Evolutionary conservation across 345 rosid species (phyloP).

Genomic region (Pistacia atlantica): DNA sequence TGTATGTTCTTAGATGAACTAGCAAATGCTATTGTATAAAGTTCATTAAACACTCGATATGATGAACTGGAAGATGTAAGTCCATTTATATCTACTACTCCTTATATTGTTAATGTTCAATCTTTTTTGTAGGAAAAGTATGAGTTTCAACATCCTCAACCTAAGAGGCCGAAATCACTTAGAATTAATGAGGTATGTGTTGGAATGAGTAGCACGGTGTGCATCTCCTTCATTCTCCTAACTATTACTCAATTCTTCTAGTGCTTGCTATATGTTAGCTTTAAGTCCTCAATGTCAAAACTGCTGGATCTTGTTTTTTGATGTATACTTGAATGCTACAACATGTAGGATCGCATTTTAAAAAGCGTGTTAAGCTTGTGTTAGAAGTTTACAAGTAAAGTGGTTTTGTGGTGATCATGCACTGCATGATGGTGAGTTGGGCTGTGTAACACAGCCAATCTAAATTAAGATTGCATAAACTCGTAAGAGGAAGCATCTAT

Average conservation of each 20-base stretch:
- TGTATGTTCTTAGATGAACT: not conserved
- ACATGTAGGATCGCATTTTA: not conserved
- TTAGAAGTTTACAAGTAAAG: not conserved
- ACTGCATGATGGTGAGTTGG: not conserved
- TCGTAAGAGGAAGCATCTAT: not conserved
- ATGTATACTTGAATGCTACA: not conserved
- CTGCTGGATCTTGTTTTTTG: not conserved
- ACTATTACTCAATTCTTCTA: not conserved
- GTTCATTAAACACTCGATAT: not conserved
- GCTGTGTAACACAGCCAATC: not conserved
- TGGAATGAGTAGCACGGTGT: constrained; percentile 96
- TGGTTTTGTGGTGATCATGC: not conserved
- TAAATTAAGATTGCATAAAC: constrained; percentile 4
- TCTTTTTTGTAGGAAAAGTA: constrained; percentile 70
- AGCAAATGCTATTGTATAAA: not conserved
- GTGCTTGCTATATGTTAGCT: not conserved
- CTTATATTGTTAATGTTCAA: constrained; percentile 13
- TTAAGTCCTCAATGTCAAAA: not conserved
- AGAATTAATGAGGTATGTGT: constrained; percentile 94
- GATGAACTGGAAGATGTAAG: not conserved
- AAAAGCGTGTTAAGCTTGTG: not conserved
- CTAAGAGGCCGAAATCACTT: constrained; percentile 81
- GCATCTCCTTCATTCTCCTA: constrained; percentile 33
- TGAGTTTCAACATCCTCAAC: constrained; percentile 80
- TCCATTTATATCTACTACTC: constrained; percentile 1